Base-by-base conservation (phyloP, 805 yeast genomes). In the Monosporozyma servazzii region DNA sequence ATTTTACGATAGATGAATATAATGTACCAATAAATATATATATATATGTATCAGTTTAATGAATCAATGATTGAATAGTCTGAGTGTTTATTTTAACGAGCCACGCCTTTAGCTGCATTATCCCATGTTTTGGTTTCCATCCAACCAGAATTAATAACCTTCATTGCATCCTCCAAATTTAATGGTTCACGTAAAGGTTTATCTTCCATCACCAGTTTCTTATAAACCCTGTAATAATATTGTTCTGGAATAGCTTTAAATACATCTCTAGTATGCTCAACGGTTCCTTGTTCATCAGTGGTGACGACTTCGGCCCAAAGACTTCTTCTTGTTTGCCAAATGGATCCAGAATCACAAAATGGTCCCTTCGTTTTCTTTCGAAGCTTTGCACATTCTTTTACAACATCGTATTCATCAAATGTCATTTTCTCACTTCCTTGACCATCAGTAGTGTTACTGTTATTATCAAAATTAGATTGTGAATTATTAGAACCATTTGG, bases 141-240 rank as follows among this genome's bases (percentile, higher is more conserved):
- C 98, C 98, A 90, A 18, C 96, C 96, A 3, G 85, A 79, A 59
- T 87, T 81, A 42, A 90, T 76, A 23, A 90, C 78, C 56, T 77
- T 76, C 48, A 88, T 64, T 42, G 86, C 80, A 64, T 88, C 96
- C 52, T 72, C 74, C 59, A 91, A 75, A 65, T 86, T 88, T 68
- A 91, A 72, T 15, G 89, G 86, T 51, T 73, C 73, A 59, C 80
- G 82, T 59, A 91, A 74, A 6, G 79, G 75, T 58, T 81, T 81
- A 37, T 83, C 82, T 60, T 84, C 83, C 44, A 83, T 78, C 27
- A 90, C 84, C 58, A 91, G 71, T 56, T 77, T 77, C 51, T 76
- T 76, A 66, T 88, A 91, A 9, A 91, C 76, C 20, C 78, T 75
- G 3, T 78, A 70, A 58, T 82, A 82, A 51, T 77, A 75, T 47